Evolutionary conservation across 176 grass and related monocot genomes (phyloP).

Genomic region (Saccharum spontaneum): DNA sequence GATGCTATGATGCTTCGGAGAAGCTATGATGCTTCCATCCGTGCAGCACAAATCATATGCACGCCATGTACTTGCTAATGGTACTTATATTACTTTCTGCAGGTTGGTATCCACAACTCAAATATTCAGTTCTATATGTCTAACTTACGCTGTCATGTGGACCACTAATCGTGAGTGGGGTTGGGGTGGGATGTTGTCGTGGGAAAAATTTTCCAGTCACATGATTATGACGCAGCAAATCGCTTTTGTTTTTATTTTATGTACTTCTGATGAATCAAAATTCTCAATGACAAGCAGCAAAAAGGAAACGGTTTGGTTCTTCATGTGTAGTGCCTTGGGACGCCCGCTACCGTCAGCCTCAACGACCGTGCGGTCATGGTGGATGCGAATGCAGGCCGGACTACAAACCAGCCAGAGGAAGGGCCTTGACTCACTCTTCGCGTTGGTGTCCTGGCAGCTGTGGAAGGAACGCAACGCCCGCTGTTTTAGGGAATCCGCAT

Average conservation of each 20-base stretch:
- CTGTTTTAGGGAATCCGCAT: too few species aligned
- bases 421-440: too few species aligned
- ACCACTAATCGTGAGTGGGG: conserved; percentile 19
- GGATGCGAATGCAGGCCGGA: too few species aligned
- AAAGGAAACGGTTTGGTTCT: conserved; percentile 8
- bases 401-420: too few species aligned
- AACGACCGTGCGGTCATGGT: too few species aligned
- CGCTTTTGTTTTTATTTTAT: not conserved
- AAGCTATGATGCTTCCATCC: conserved; percentile 24
- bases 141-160: conserved; percentile 29
- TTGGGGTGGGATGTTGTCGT: not conserved
- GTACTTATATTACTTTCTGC: conserved; percentile 19
- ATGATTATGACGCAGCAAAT: conserved; percentile 41
- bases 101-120: not conserved
- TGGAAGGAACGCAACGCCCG: too few species aligned
- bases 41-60: not conserved
- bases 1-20: not conserved
- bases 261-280: conserved; percentile 7
- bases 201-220: not conserved
- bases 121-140: not conserved
- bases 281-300: conserved; percentile 22
- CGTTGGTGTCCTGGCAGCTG: too few species aligned
- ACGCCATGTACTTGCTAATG: not conserved
- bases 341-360: too few species aligned
- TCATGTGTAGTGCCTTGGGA: too few species aligned